Base-by-base conservation (phyloP, 495 filamentous ascomycete genomes). In the Darksidea phi region DNA sequence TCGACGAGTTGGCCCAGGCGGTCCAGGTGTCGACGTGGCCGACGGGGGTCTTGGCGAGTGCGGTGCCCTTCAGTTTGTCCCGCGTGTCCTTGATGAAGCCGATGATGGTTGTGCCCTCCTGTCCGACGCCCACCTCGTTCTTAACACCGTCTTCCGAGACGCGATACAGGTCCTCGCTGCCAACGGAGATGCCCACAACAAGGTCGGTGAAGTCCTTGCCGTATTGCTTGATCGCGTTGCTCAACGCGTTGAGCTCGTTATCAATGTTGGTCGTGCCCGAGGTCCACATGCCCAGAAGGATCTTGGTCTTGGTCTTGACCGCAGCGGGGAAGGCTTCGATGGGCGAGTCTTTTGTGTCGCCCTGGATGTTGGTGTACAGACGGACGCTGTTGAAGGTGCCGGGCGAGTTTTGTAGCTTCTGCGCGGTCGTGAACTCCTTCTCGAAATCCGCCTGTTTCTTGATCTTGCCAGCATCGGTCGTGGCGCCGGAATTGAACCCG, bases 11-110 rank as follows among this genome's bases (percentile, higher is more conserved):
- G 68, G 85, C 85, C 86, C 87, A 95, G 56, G 85, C 84, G 41
- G 85, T 89, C 91, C 92, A 96, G 52, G 90, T 95, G 74, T 96
- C 91, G 67, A 95, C 91, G 74, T 95, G 90, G 48, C 91, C 91
- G 63, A 96, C 77, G 12, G 82, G 76, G 24, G 74, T 76, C 37
- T 68, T 71, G 42, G 74, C 75, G 24, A 56, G 57, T 32, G 43
- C 34, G 1, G 56, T 55, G 32, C 43, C 34, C 25, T 58, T 54
- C 17, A 64, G 13, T 0, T 11, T 55, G n/a, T 59, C 56, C 17
- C 51, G 61, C 10, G 47, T 55, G 28, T 59, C 34, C 21, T 59
- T 54, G 21, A 64, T 54, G 45, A 59, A 55, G 10, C 25, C 43
- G 41, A 64, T 41, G 36, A 57, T 54, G 11, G 51, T 64, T 0